A percentile compares a stretch with the other conserved stretches of the same genome.
phyloP scores from a whole-genome alignment of 768 basidiomycete species.

The Lactarius sp. region DNA sequence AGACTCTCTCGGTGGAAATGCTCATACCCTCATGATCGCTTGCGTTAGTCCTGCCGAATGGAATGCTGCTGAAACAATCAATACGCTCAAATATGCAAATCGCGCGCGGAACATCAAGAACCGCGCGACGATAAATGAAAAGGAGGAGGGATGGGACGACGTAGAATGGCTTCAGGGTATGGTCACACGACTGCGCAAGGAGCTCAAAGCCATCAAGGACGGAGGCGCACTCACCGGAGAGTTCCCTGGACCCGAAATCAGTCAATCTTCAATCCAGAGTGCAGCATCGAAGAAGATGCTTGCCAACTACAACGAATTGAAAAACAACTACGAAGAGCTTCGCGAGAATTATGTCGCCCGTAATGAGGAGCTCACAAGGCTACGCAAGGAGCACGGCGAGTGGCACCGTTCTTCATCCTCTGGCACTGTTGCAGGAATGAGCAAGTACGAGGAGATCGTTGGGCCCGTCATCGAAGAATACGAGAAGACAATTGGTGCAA shows the following conservation, averaged over 20 bases:
- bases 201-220: conserved; percentile 76
- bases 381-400: conserved; percentile 75
- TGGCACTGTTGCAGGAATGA: conserved; percentile 57
- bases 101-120: conserved; percentile 98
- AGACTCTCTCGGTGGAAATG: conserved; percentile 96
- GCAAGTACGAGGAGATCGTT: conserved; percentile 85
- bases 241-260: conserved; percentile 14
- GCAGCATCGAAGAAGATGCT: conserved; percentile 71
- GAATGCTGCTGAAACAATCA: conserved; percentile 91
- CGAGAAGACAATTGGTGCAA: conserved; percentile 91
- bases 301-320: conserved; percentile 77
- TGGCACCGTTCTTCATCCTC: conserved; percentile 54
- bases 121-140: conserved; percentile 83
- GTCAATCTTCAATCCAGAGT: conserved; percentile 17
- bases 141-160: conserved; percentile 98
- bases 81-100: conserved; percentile 95
- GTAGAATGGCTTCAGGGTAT: conserved; percentile 92
- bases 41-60: conserved; percentile 95
- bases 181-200: conserved; percentile 79
- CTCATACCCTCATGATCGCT: conserved; percentile 98
- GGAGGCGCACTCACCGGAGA: conserved; percentile 39
- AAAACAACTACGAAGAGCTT: conserved; percentile 79
- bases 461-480: conserved; percentile 99
- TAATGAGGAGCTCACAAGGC: conserved; percentile 79
- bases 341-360: conserved; percentile 83